phyloP scores from a whole-genome alignment of 2,329 filamentous ascomycete species.

The Graphilbum fragrans region DNA sequence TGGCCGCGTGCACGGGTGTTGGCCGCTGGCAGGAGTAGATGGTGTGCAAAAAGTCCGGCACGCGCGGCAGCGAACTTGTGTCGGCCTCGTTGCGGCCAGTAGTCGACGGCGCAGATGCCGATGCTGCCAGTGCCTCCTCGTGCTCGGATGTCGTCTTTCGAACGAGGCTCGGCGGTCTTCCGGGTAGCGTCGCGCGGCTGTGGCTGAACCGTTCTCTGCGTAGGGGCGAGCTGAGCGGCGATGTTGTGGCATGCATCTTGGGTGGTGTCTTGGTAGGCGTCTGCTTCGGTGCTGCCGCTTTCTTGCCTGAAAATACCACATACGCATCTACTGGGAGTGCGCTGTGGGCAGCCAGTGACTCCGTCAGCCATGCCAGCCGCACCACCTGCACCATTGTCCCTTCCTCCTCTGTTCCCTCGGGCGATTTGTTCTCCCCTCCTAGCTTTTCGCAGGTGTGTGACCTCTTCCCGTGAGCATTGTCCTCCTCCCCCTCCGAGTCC shows the following conservation, averaged over 20 bases:
- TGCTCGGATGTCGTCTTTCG: not conserved
- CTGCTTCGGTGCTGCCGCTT: too few relatives aligned
- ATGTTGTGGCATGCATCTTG: too few relatives aligned
- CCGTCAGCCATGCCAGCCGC: constrained; percentile 45
- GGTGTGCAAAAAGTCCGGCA: constrained; percentile 55
- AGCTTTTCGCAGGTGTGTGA: constrained; percentile 2
- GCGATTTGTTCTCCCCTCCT: not conserved
- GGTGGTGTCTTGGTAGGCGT: too few relatives aligned
- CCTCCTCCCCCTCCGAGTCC: not conserved
- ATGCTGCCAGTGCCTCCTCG: constrained; percentile 6
- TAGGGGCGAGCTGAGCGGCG: too few relatives aligned
- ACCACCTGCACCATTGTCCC: constrained; percentile 31
- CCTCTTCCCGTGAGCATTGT: not conserved
- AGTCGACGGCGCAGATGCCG: too few relatives aligned
- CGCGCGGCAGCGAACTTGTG: constrained; percentile 51
- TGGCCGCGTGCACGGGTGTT: constrained; percentile 58
- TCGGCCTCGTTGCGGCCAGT: constrained; percentile 8
- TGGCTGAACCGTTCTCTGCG: too few relatives aligned
- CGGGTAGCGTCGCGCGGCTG: too few relatives aligned
- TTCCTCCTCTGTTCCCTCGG: not conserved
- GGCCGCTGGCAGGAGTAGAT: constrained; percentile 72
- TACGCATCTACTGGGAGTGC: constrained; percentile 38
- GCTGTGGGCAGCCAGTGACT: constrained; percentile 31
- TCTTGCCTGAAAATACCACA: constrained; percentile 39
- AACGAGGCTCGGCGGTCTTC: not conserved